Evolutionary conservation across 2,329 filamentous ascomycete species (phyloP), one percentile per base, ranked within the genome.

Genomic region (Stachybotrys chartarum): DNA sequence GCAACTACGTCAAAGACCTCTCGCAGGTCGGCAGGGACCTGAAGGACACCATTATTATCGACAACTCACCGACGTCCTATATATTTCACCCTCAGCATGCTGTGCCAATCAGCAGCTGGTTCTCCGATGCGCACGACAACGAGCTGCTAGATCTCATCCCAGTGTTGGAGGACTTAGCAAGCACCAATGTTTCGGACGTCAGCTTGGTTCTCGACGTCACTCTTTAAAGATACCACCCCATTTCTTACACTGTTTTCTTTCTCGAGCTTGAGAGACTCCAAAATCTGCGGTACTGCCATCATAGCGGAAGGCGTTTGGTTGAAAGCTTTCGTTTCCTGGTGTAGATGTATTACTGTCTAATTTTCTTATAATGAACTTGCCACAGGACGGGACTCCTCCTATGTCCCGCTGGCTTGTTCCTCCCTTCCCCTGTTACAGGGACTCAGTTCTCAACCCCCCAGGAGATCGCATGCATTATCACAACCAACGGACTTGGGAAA

Each of bases 1-100:
- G 94, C 64, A 99, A 99, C 72, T 99, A 99, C 64, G 94, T 99
- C 71, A 99, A 99, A 82, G 94, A 99, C 70, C 83, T 99, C 55
- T 97, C 94, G 50, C 94, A 97, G 79, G 88, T 99, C 56, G 94
- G 94, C 53, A 88, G 94, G 61, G 92, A 97, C 70, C 83, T 99
- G 55, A 90, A 91, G 72, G 93, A 99, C 69, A 99, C 93, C 18
- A 99, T 99, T 70, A 99, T 99, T 71, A 99, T 99, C 68, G 94
- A 99, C 78, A 99, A 99, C 75, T 97, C 94, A 50, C 94, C 94
- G 3, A 99, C 94, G 5, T 97, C 93, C 12, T 99, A 99, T 78
- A 97, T 99, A 66, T 99, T 99, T 82, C 94, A 99, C 70, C 94
- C 94, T 30, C 93, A 99, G 77, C 94, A 99, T 72, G 94, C 94